Conservation (phyloP, 1,284 basidiomycete species). For the Ganoderma lucidum region DNA sequence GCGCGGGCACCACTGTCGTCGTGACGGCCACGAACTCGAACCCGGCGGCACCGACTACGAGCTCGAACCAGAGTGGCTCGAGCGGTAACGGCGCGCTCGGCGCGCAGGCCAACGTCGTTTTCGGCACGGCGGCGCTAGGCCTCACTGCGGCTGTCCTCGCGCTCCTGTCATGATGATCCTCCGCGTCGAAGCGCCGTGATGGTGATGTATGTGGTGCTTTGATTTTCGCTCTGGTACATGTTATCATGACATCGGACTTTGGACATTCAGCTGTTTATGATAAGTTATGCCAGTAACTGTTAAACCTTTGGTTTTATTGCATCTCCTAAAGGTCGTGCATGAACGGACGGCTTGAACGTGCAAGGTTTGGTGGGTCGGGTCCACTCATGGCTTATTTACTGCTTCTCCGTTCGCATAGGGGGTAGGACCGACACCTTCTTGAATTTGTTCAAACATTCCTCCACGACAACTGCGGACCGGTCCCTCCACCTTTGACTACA, state of each 20-base stretch:
- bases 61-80: background rate
- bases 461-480: no score
- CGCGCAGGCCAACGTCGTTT: background rate
- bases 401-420: no score
- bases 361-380: no score
- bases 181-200: background rate
- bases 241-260: background rate
- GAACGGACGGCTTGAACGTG: no score
- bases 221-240: background rate
- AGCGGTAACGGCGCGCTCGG: constrained; percentile 9
- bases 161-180: constrained; percentile 3
- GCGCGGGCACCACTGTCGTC: background rate
- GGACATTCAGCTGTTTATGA: constrained; percentile 3
- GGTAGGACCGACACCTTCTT: no score
- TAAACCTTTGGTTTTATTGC: background rate
- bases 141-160: constrained; percentile 7
- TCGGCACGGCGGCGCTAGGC: constrained; percentile 10
- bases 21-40: background rate
- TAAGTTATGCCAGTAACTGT: background rate
- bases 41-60: background rate
- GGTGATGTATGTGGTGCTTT: background rate
- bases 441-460: no score
- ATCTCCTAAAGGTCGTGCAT: no score
- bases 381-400: no score
- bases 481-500: no score